phyloP scores from a whole-genome alignment of 345 rosid genomes.

The Psidium guajava region DNA sequence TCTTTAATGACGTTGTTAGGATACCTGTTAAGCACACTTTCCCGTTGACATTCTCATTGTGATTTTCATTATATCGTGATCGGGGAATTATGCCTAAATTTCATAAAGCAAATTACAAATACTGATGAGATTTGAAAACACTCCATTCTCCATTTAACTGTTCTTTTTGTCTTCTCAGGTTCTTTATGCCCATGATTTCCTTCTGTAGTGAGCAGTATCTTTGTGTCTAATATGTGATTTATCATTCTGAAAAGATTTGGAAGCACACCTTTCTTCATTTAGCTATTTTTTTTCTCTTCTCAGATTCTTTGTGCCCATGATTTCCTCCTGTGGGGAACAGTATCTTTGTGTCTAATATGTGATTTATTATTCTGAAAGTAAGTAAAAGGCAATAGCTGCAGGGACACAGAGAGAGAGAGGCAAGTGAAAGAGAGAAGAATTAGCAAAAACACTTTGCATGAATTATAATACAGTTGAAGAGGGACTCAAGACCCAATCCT shows the following conservation, averaged over 20 bases:
- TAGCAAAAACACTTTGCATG: neutral
- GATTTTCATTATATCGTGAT: neutral
- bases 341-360: neutral
- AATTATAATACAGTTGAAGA: neutral
- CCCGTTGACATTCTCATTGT: accelerated
- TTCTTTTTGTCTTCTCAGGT: neutral
- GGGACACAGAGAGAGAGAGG: neutral
- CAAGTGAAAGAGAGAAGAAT: neutral
- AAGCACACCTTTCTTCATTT: neutral
- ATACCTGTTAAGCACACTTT: neutral
- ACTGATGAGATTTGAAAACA: neutral
- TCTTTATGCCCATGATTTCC: neutral
- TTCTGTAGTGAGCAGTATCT: neutral
- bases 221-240: neutral
- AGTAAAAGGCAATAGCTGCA: neutral
- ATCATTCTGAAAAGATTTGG: neutral
- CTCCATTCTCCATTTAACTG: neutral
- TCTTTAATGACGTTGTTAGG: neutral
- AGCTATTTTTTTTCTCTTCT: neutral
- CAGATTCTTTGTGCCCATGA: neutral
- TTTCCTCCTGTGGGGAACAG: neutral
- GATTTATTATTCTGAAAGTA: neutral
- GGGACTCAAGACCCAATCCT: neutral
- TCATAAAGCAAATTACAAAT: neutral
- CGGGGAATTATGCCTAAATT: neutral